Conservation (phyloP, 1,284 basidiomycete genomes). For the Sporisorium reilianum region DNA sequence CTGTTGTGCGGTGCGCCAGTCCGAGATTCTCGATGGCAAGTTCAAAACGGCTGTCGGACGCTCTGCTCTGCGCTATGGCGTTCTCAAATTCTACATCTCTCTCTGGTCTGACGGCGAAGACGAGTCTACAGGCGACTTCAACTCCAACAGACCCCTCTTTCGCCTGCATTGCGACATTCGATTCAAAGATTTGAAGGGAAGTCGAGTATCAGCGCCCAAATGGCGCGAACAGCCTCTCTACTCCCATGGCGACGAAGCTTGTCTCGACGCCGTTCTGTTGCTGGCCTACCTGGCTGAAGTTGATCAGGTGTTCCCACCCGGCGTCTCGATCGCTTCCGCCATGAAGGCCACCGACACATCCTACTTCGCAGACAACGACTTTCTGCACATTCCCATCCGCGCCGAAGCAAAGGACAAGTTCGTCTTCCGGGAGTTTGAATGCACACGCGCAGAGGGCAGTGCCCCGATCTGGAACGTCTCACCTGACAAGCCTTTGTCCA, state of each 20-base stretch:
- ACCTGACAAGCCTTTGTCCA: neutral
- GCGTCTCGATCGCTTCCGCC: neutral
- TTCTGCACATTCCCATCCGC: constrained; percentile 1
- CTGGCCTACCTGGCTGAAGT: constrained; percentile 6
- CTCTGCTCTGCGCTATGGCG: neutral
- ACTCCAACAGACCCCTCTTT: neutral
- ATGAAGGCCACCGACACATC: neutral
- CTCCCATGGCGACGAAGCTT: neutral
- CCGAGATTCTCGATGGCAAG: neutral
- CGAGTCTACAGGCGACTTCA: neutral
- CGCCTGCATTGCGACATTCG: constrained; percentile 7
- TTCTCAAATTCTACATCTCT: constrained; percentile 3
- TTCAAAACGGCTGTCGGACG: no score
- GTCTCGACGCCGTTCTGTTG: constrained; percentile 4
- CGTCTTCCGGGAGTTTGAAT: constrained; percentile 1
- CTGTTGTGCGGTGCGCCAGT: neutral
- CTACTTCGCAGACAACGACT: neutral
- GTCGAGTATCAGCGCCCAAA: neutral
- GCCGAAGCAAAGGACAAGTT: neutral
- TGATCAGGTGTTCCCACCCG: constrained; percentile 1
- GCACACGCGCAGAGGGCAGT: no score
- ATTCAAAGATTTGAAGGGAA: neutral
- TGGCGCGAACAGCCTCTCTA: constrained; percentile 9
- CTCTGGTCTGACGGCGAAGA: neutral
- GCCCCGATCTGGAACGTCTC: neutral